Percentiles rank a stretch among this genome's conserved stretches.
phyloP scores from a whole-genome alignment of 495 filamentous ascomycete species.

The Halenospora varia region DNA sequence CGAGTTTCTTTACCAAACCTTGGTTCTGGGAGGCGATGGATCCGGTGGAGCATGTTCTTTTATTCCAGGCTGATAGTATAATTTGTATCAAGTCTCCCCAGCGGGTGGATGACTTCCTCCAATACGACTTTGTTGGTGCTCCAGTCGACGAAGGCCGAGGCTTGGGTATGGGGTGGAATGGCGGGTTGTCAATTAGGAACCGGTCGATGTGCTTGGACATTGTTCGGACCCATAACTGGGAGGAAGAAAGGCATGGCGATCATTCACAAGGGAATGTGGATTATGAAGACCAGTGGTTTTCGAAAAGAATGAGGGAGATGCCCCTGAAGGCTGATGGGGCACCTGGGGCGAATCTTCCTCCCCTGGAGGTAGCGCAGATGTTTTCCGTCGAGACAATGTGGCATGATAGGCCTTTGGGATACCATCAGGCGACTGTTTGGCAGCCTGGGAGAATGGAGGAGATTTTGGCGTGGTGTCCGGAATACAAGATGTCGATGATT shows the following conservation, averaged over 20 bases:
- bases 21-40: conserved; percentile 6
- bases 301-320: conserved; percentile 6
- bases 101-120: conserved; percentile 3
- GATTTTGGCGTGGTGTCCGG: conserved; percentile 1
- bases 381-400: conserved; percentile 4
- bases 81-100: not conserved
- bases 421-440: conserved; percentile 1
- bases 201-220: not conserved
- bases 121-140: conserved; percentile 12
- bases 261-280: not conserved
- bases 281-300: conserved; percentile 14
- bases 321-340: not conserved
- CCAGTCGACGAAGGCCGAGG: not conserved
- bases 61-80: conserved; percentile 7
- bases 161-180: conserved; percentile 1
- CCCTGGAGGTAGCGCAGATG: not conserved
- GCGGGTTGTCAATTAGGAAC: conserved; percentile 5
- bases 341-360: not conserved
- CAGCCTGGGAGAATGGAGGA: not conserved
- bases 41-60: not conserved
- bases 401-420: not conserved
- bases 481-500: not conserved
- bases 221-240: not conserved
- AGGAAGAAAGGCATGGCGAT: not conserved
- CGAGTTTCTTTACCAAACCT: not conserved